phyloP scores from a whole-genome alignment of 345 rosid genomes.

The Eucalyptus rudis region DNA sequence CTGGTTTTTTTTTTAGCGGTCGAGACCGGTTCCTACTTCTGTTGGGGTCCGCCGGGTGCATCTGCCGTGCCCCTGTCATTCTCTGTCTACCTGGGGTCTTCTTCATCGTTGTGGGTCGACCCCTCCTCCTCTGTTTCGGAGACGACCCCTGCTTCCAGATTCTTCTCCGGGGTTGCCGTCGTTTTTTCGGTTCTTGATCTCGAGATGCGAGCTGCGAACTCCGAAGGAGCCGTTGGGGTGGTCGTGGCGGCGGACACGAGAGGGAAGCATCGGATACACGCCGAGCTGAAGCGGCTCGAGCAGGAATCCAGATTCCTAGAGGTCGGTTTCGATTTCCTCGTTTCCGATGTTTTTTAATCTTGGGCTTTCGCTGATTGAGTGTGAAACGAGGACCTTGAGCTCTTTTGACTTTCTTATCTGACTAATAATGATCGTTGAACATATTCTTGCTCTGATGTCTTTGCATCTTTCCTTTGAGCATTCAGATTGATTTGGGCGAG shows the following conservation, averaged over 20 bases:
- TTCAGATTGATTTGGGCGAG: neutral
- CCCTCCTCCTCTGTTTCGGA: neutral
- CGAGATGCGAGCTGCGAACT: constrained; percentile 42
- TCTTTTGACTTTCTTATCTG: neutral
- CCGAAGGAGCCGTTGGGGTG: constrained; percentile 31
- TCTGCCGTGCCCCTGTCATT: neutral
- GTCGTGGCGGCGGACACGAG: constrained; percentile 23
- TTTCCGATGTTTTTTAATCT: neutral
- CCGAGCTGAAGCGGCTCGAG: constrained; percentile 67
- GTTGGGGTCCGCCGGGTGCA: neutral
- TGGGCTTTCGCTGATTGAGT: neutral
- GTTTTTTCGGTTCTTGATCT: neutral
- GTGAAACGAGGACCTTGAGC: neutral
- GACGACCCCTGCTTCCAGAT: neutral
- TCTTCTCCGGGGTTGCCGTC: neutral
- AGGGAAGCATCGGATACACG: constrained; percentile 76
- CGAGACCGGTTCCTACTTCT: neutral
- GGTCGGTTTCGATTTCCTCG: constrained; percentile 12
- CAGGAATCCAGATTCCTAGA: constrained; percentile 70
- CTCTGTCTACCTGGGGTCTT: neutral
- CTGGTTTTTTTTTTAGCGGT: neutral
- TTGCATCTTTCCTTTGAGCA: neutral
- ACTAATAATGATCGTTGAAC: neutral
- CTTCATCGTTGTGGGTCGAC: neutral
- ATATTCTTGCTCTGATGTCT: neutral